phyloP scores from a whole-genome alignment of 257 asterid species.

The Vinca minor region DNA sequence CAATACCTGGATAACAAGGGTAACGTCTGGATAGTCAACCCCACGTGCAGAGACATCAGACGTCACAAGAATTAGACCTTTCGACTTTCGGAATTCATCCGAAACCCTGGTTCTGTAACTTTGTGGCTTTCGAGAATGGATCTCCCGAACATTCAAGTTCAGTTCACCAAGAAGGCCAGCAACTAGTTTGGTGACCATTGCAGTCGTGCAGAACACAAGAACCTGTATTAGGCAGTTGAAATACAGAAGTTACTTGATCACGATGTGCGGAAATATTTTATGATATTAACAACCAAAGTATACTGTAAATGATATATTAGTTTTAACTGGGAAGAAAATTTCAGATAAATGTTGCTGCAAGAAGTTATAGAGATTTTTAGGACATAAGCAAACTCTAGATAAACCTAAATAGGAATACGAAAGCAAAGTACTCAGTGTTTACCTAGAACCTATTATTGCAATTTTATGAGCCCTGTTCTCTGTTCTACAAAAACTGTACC shows the following conservation, averaged over 20 bases:
- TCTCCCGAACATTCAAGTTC: slow-evolving; percentile 79
- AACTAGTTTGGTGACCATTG: slow-evolving; percentile 91
- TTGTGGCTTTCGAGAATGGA: slow-evolving; percentile 92
- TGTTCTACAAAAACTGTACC: no score
- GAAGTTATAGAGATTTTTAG: no score
- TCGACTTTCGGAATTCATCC: slow-evolving; percentile 88
- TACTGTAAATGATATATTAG: no score
- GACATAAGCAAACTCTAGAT: no score
- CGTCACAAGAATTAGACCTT: slow-evolving; percentile 88
- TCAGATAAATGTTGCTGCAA: no score
- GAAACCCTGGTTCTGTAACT: slow-evolving; percentile 81
- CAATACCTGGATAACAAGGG: slow-evolving; percentile 81
- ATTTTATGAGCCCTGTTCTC: no score
- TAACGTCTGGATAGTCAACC: slow-evolving; percentile 93
- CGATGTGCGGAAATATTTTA: not conserved
- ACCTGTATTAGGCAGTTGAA: slow-evolving; percentile 34
- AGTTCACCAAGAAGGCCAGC: slow-evolving; percentile 82
- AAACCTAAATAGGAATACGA: no score
- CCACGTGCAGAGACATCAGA: slow-evolving; percentile 99
- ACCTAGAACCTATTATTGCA: no score
- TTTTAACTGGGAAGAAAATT: no score
- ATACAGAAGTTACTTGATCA: not conserved
- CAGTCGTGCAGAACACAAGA: slow-evolving; percentile 97
- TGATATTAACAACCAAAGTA: no score
- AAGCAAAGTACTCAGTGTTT: no score